Evolutionary conservation across 768 basidiomycete genomes (phyloP).

Genomic region (Scleroderma citrinum): DNA sequence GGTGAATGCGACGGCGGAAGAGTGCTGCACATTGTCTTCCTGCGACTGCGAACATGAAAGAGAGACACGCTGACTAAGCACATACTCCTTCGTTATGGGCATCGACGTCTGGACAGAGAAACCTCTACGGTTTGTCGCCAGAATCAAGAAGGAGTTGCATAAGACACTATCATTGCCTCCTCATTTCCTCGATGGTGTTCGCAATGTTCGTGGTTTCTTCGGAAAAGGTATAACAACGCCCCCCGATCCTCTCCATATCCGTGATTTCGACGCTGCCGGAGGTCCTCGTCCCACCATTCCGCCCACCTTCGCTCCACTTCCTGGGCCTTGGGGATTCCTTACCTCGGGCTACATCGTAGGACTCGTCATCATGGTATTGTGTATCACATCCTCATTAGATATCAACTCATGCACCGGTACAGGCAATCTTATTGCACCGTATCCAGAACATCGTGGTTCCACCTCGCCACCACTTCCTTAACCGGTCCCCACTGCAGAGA

Average conservation of each 20-base stretch:
- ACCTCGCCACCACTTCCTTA: slow-evolving; percentile 33
- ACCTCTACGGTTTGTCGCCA: slow-evolving; percentile 4
- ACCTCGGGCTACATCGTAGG: slow-evolving; percentile 70
- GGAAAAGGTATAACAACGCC: slow-evolving; percentile 11
- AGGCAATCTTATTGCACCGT: slow-evolving; percentile 68
- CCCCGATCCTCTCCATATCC: not conserved
- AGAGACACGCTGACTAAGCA: not conserved
- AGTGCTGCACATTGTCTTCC: slow-evolving; percentile 3
- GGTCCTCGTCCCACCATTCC: slow-evolving; percentile 7
- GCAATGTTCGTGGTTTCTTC: slow-evolving; percentile 29
- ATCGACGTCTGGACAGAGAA: not conserved
- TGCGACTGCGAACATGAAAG: not conserved
- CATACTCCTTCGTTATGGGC: not conserved
- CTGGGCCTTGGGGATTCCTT: slow-evolving; percentile 67
- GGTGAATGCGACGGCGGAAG: slow-evolving; percentile 19
- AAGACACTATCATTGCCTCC: slow-evolving; percentile 31
- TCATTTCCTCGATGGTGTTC: slow-evolving; percentile 24
- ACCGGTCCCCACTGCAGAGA: slow-evolving; percentile 15
- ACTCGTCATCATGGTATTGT: slow-evolving; percentile 56
- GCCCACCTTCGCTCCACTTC: slow-evolving; percentile 27
- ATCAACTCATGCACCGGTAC: slow-evolving; percentile 3
- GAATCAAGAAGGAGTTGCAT: slow-evolving; percentile 16
- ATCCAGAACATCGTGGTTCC: slow-evolving; percentile 78
- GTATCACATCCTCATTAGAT: not conserved
- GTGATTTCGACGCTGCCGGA: slow-evolving; percentile 3